A percentile compares a stretch with the other conserved stretches of the same genome.
phyloP scores from a whole-genome alignment of 768 basidiomycete genomes.

The Coprinellus micaceus region DNA sequence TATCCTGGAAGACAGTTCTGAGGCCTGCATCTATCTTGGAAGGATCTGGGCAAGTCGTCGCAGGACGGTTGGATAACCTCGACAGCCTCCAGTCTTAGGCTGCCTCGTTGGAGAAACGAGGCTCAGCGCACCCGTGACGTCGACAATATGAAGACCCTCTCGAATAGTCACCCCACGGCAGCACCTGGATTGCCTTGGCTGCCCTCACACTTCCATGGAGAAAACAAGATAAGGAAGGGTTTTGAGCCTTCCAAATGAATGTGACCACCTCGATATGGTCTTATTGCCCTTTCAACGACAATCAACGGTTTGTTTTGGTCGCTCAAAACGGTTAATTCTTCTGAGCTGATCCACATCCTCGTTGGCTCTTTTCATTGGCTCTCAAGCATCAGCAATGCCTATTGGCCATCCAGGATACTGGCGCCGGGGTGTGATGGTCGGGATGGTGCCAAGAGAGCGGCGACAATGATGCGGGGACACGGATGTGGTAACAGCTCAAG shows the following conservation, averaged over 20 bases:
- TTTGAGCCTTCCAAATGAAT: neutral
- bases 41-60: too few species aligned
- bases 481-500: too few species aligned
- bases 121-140: neutral
- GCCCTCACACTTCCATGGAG: too few species aligned
- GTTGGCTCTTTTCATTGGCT: neutral
- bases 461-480: too few species aligned
- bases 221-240: neutral
- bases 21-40: too few species aligned
- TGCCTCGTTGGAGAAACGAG: too few species aligned
- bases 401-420: neutral
- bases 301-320: neutral
- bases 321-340: neutral
- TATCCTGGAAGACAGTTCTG: too few species aligned
- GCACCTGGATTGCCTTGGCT: too few species aligned
- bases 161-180: too few species aligned
- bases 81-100: too few species aligned
- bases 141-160: too few species aligned
- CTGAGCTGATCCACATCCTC: neutral
- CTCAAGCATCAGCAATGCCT: neutral
- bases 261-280: neutral
- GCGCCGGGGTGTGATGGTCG: neutral
- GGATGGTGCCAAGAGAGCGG: neutral
- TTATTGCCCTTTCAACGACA: neutral
- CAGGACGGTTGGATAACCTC: too few species aligned